phyloP scores from a whole-genome alignment of 2,329 filamentous ascomycete species.

The Leptographium flavum region DNA sequence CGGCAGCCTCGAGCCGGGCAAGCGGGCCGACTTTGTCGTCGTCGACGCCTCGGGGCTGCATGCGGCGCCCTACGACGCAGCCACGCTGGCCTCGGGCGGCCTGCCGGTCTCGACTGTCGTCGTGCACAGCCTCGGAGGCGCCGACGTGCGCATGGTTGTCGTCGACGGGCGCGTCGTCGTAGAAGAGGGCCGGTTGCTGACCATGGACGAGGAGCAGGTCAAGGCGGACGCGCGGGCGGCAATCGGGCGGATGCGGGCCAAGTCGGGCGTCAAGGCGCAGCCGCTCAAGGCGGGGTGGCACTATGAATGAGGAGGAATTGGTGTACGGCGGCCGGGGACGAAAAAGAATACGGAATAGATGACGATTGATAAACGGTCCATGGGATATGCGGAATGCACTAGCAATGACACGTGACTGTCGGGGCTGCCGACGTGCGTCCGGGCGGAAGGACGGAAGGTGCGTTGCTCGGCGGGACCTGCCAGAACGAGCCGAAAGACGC shows the following conservation, averaged over 20 bases:
- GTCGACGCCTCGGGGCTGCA: conserved; percentile 15
- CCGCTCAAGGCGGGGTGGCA: background rate
- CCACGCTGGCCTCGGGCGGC: background rate
- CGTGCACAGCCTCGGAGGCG: background rate
- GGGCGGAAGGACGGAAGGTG: no score
- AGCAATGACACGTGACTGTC: no score
- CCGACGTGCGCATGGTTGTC: background rate
- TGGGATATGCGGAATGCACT: no score
- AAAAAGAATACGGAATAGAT: background rate
- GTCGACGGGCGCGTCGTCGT: background rate
- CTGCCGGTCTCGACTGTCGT: background rate
- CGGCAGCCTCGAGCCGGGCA: conserved; percentile 26
- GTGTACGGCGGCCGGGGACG: background rate
- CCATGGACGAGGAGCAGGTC: conserved; percentile 1
- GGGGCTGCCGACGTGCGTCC: no score
- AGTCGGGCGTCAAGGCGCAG: background rate
- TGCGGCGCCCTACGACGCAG: background rate
- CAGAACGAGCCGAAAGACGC: background rate
- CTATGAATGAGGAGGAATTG: background rate
- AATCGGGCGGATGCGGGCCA: background rate
- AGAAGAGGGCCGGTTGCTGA: background rate
- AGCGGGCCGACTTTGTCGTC: conserved; percentile 27
- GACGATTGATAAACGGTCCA: no score
- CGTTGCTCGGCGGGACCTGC: background rate
- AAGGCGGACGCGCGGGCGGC: background rate